These are phyloP conservation scores for Moesziomyces sp. DNA, from an alignment of 1,284 basidiomycete species.

Conservation along the genomic window DNA sequence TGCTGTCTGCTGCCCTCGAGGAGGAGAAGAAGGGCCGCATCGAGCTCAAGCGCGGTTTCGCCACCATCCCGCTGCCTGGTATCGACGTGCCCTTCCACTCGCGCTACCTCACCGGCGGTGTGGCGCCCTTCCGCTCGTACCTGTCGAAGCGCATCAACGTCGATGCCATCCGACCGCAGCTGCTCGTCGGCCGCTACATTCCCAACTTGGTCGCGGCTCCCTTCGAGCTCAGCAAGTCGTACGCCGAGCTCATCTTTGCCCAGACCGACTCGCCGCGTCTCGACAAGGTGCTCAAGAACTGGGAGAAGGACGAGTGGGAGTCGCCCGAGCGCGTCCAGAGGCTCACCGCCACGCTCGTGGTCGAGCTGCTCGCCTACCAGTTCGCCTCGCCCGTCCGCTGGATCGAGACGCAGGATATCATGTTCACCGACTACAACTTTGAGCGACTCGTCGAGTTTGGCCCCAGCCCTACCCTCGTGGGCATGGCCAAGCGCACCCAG, in stretches of 20 bases:
- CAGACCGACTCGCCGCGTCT: constrained; percentile 80
- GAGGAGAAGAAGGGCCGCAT: constrained; percentile 88
- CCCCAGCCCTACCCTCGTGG: constrained; percentile 92
- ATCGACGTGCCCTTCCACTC: constrained; percentile 99
- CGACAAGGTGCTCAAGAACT: constrained; percentile 89
- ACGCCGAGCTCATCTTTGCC: constrained; percentile 82
- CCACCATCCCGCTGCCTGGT: constrained; percentile 74
- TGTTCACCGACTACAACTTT: constrained; percentile 87
- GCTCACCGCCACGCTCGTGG: constrained; percentile 92
- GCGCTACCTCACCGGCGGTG: constrained; percentile 92
- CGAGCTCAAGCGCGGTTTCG: constrained; percentile 94
- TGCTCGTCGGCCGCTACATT: constrained; percentile 79
- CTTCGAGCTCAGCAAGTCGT: constrained; percentile 88
- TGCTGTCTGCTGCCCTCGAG: constrained; percentile 78
- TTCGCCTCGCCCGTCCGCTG: constrained; percentile 82
- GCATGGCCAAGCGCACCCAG: constrained; percentile 93
- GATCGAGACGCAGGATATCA: constrained; percentile 97
- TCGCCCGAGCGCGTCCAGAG: constrained; percentile 84
- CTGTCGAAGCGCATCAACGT: constrained; percentile 97
- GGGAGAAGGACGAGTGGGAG: constrained; percentile 92
- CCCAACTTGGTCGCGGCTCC: constrained; percentile 96
- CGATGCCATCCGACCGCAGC: constrained; percentile 77
- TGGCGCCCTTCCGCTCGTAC: constrained; percentile 93
- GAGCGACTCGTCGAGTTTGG: constrained; percentile 96
- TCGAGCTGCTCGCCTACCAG: constrained; percentile 95